These are phyloP conservation scores for Hypoxylon rubiginosum DNA, from an alignment of 2,329 filamentous ascomycete genomes.

Conservation along the genomic window DNA sequence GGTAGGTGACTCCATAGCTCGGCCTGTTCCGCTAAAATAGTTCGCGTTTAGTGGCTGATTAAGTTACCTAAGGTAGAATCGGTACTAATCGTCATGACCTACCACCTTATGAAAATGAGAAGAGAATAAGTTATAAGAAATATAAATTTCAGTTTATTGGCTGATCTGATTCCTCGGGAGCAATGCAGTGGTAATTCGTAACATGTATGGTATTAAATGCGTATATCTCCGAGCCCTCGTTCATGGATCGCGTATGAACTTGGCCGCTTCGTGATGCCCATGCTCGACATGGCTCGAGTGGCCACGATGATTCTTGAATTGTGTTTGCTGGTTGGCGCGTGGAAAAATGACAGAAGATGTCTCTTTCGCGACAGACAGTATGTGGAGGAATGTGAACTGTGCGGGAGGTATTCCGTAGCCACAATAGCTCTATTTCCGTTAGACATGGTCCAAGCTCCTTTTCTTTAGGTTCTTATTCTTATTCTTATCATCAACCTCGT, in stretches of 20 bases:
- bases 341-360: background rate
- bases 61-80: background rate
- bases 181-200: too few species aligned
- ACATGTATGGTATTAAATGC: background rate
- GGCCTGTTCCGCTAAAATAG: conserved; percentile 21
- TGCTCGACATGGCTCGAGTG: conserved; percentile 7
- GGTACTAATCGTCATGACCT: background rate
- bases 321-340: conserved; percentile 24
- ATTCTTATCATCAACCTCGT: background rate
- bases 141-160: too few species aligned
- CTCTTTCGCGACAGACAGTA: background rate
- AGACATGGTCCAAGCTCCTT: conserved; percentile 28
- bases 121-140: background rate
- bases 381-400: background rate
- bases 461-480: too few species aligned
- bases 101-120: background rate
- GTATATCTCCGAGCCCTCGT: background rate
- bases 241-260: background rate
- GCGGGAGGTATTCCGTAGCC: background rate
- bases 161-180: too few species aligned
- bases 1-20: conserved; percentile 6
- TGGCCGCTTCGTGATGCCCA: conserved; percentile 12
- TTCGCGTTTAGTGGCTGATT: conserved; percentile 14
- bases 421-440: conserved; percentile 17
- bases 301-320: conserved; percentile 23